Evolutionary conservation across 495 filamentous ascomycete genomes (phyloP).

Genomic region (Penicillium bovifimosum): DNA sequence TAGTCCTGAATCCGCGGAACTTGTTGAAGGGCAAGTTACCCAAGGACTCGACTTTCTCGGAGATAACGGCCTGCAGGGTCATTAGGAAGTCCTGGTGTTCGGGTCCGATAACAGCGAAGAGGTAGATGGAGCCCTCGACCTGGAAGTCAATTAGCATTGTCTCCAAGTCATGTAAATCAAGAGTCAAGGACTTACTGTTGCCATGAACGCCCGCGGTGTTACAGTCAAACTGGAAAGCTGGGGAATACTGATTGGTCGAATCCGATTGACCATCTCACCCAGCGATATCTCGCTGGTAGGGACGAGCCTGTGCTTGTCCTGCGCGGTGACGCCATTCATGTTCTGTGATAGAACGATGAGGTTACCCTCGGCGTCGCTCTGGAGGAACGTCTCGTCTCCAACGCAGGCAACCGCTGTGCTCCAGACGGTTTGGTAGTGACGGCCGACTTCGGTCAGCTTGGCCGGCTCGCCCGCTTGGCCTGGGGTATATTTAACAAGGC

Average conservation of each 20-base stretch:
- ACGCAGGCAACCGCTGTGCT: slow-evolving; percentile 68
- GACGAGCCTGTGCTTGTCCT: slow-evolving; percentile 66
- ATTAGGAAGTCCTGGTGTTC: slow-evolving; percentile 73
- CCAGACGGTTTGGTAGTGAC: slow-evolving; percentile 80
- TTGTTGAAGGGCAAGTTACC: slow-evolving; percentile 68
- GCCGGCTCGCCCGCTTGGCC: slow-evolving; percentile 39
- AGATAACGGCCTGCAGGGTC: slow-evolving; percentile 67
- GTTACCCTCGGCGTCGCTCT: slow-evolving; percentile 83
- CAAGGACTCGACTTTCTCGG: slow-evolving; percentile 56
- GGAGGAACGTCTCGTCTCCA: slow-evolving; percentile 67
- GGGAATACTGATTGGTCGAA: slow-evolving; percentile 53
- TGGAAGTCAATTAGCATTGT: slow-evolving; percentile 26
- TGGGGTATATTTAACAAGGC: slow-evolving; percentile 61
- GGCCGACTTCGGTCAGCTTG: slow-evolving; percentile 63
- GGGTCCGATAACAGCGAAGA: slow-evolving; percentile 71
- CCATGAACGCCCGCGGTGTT: slow-evolving; percentile 79
- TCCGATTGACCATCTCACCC: slow-evolving; percentile 89
- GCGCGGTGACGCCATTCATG: slow-evolving; percentile 59
- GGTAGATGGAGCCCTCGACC: slow-evolving; percentile 88
- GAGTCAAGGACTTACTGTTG: slow-evolving; percentile 65
- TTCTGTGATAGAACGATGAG: slow-evolving; percentile 72
- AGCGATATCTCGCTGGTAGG: slow-evolving; percentile 75
- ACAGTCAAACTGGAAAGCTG: slow-evolving; percentile 61
- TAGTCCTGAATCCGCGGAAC: slow-evolving; percentile 73
- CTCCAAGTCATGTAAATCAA: not conserved